phyloP scores from a whole-genome alignment of 129 eudicot species.

The Lactuca saligna region DNA sequence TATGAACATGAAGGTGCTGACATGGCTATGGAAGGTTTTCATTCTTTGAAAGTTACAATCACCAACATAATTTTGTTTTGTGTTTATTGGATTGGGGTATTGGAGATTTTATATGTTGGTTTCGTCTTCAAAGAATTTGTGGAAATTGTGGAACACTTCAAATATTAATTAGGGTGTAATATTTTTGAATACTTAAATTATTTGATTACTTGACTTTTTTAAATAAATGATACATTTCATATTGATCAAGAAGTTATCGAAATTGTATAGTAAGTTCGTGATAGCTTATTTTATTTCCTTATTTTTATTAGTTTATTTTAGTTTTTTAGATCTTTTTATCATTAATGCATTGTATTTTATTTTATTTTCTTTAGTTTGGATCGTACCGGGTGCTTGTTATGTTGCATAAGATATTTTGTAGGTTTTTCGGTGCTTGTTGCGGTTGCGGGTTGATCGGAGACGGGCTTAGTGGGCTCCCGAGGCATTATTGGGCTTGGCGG shows the following conservation, averaged over 20 bases:
- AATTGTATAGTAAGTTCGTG: neutral
- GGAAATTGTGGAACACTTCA: neutral
- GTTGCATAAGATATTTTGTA: too few relatives aligned
- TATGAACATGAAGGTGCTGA: neutral
- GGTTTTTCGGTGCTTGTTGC: too few relatives aligned
- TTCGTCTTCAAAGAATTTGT: neutral
- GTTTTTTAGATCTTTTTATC: too few relatives aligned
- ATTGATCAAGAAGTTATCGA: neutral
- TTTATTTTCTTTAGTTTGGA: too few relatives aligned
- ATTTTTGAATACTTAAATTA: neutral
- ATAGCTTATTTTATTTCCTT: too few relatives aligned
- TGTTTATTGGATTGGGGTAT: neutral
- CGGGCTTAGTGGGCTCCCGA: too few relatives aligned
- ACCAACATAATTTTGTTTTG: neutral
- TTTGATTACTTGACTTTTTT: too few relatives aligned
- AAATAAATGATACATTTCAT: neutral
- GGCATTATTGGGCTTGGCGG: too few relatives aligned
- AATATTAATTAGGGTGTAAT: neutral
- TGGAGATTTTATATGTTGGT: neutral
- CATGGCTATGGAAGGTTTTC: constrained; percentile 11
- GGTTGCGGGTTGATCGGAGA: too few relatives aligned
- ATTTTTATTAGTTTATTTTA: too few relatives aligned
- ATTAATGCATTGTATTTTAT: too few relatives aligned
- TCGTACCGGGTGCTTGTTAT: too few relatives aligned
- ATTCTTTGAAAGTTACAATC: neutral